phyloP scores from a whole-genome alignment of 805 yeast genomes.

The Clavispora phyllophila region DNA sequence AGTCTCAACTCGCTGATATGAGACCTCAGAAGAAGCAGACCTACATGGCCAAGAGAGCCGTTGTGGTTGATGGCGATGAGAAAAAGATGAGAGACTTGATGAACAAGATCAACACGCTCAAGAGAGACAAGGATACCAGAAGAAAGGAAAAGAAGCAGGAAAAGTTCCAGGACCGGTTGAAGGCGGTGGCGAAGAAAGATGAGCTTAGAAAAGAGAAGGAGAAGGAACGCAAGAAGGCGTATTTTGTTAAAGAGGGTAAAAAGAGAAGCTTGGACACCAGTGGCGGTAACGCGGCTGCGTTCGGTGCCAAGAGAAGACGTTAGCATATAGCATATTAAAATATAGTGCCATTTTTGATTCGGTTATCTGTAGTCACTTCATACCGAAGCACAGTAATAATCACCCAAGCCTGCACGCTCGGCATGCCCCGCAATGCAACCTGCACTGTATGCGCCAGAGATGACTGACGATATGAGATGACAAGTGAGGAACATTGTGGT shows the following conservation, averaged over 20 bases:
- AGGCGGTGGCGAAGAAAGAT: constrained; percentile 70
- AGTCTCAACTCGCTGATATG: constrained; percentile 85
- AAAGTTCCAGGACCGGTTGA: constrained; percentile 68
- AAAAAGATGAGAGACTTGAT: constrained; percentile 87
- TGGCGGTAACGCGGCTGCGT: constrained; percentile 26
- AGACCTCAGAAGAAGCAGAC: constrained; percentile 81
- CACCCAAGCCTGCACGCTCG: background rate
- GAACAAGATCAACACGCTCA: constrained; percentile 79
- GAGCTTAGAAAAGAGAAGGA: constrained; percentile 70
- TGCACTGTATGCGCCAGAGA: background rate
- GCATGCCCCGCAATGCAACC: background rate
- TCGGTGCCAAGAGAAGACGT: constrained; percentile 29
- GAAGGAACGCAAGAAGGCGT: constrained; percentile 82
- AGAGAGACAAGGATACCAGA: constrained; percentile 80
- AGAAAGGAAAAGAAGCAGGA: constrained; percentile 67
- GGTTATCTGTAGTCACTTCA: background rate
- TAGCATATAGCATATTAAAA: constrained; percentile 2
- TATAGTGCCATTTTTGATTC: background rate
- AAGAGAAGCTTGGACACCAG: constrained; percentile 44
- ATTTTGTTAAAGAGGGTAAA: constrained; percentile 65
- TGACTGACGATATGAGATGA: too few species aligned
- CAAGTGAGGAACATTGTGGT: too few species aligned
- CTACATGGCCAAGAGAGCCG: constrained; percentile 85
- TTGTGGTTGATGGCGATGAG: constrained; percentile 86
- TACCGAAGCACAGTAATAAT: background rate